Base-by-base conservation (phyloP, 2,329 filamentous ascomycete species). In the Rhexocercosporidium sp. region DNA sequence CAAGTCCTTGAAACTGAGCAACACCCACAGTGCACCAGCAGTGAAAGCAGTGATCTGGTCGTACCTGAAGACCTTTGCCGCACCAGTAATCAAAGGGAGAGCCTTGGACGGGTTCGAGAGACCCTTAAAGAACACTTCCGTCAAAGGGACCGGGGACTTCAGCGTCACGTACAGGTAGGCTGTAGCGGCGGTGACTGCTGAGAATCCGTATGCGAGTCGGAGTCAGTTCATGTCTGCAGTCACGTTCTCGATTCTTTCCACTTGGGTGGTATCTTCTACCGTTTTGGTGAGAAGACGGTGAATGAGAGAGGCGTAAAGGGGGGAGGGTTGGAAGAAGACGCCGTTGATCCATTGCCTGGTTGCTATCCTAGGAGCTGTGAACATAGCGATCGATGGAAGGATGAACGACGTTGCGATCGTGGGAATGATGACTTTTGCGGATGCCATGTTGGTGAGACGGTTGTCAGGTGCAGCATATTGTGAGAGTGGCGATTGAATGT, bases 271-370 rank as follows among this genome's bases (percentile, higher is more conserved):
- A 20, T 75, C 72, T 22, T 66, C 69, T 25, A 72, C 65, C 7
- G 69, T 54, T 0, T 39, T 49, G n/a, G 47, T 47, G 1, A 75
- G 39, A 1, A 73, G 12, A 44, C 70, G 60, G 66, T 74, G 66
- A 25, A 66, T 31, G 61, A 73, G 56, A 37, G 71, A 31, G 8
- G 63, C 69, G 20, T 67, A 74, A 9, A 76, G 49, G 2, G 75
- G 76, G 63, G 75, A 76, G 14, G 79, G 76, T 70, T 86, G 83
- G 82, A 84, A 86, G 51, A 75, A 68, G 16, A 71, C 31, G 1
- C 70, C 72, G 54, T 75, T 75, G 22, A 77, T 64, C 66, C 66
- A 72, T 66, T 77, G 74, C 8, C 68, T 68, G n/a, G 64, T 73
- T 29, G 68, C 62, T 16, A 73, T 59, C n/a, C 46, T 46, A n/a